These are phyloP conservation scores for Gonium pectorale DNA, from an alignment of 139 green algal genomes.

Conservation along the genomic window DNA sequence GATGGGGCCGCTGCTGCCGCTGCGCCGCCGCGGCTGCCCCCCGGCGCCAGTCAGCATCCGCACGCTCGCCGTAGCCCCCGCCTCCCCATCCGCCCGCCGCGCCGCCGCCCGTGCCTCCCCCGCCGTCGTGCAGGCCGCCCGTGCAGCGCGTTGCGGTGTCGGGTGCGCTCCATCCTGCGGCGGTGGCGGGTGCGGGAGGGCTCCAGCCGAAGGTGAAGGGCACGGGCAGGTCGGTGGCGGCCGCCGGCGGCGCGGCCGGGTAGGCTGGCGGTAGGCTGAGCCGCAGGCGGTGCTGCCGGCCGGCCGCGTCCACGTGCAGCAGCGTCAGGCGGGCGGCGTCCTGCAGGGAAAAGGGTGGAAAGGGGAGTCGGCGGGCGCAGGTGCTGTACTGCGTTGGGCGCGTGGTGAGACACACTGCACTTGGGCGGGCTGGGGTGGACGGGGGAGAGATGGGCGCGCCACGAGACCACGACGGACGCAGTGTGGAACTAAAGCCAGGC, in stretches of 20 bases:
- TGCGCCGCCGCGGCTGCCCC: too few species aligned
- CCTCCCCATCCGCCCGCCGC: not conserved
- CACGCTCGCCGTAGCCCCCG: conserved; percentile 3
- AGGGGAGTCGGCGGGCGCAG: too few species aligned
- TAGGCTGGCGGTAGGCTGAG: conserved; percentile 25
- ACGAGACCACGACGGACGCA: too few species aligned
- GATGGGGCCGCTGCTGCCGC: too few species aligned
- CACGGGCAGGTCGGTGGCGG: conserved; percentile 25
- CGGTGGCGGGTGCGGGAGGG: not conserved
- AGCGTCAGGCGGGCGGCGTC: conserved; percentile 28
- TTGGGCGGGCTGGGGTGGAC: too few species aligned
- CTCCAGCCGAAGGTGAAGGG: conserved; percentile 12
- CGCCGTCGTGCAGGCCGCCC: not conserved
- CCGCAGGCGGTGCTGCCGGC: conserved; percentile 14
- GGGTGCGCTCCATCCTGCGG: not conserved
- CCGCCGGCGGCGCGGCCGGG: not conserved
- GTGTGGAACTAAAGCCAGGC: too few species aligned
- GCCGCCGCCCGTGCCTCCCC: not conserved
- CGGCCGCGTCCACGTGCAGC: not conserved
- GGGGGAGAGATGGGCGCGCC: too few species aligned
- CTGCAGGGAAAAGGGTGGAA: not conserved
- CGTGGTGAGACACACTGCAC: too few species aligned
- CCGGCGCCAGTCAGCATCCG: not conserved
- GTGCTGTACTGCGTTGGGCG: too few species aligned
- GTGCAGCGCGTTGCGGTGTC: not conserved